A percentile compares a stretch with the other conserved stretches of the same genome.
These are phyloP conservation scores for Ceratocystis variospora DNA, from an alignment of 2,329 filamentous ascomycete genomes.

Conservation along the genomic window DNA sequence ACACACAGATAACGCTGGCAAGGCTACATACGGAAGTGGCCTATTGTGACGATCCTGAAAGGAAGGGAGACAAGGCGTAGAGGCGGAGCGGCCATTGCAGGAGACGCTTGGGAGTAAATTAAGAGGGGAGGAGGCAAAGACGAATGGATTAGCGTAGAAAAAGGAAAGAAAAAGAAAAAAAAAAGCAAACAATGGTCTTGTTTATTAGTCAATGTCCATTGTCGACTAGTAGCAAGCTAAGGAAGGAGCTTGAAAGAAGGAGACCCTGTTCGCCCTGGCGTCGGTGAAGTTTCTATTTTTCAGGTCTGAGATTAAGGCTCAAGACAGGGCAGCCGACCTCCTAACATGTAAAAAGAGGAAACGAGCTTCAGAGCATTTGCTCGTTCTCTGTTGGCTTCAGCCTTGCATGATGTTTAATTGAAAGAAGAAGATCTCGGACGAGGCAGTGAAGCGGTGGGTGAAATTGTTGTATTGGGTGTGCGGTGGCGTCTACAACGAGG, in stretches of 20 bases:
- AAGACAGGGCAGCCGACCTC: not conserved
- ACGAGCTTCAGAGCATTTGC: not conserved
- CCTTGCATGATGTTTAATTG: not conserved
- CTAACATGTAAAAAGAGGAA: not conserved
- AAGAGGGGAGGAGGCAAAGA: not conserved
- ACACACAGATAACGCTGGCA: not conserved
- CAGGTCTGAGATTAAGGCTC: conserved; percentile 4
- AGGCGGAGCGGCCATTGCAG: not conserved
- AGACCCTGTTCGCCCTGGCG: not conserved
- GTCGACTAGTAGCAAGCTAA: not conserved
- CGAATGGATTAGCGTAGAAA: not conserved
- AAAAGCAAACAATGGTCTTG: not conserved
- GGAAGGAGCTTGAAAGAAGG: not conserved
- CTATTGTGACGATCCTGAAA: no score
- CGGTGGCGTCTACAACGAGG: no score
- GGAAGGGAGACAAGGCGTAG: not conserved
- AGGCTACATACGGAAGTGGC: no score
- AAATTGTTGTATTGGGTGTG: no score
- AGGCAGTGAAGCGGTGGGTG: no score
- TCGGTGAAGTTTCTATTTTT: not conserved
- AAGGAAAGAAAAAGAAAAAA: not conserved
- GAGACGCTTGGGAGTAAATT: not conserved
- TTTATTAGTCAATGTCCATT: not conserved
- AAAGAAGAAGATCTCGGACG: no score
- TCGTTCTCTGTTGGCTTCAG: not conserved